Evolutionary conservation across 768 basidiomycete genomes (phyloP), one percentile per base, ranked within the genome.

Genomic region (Symmetrospora coprosmae): DNA sequence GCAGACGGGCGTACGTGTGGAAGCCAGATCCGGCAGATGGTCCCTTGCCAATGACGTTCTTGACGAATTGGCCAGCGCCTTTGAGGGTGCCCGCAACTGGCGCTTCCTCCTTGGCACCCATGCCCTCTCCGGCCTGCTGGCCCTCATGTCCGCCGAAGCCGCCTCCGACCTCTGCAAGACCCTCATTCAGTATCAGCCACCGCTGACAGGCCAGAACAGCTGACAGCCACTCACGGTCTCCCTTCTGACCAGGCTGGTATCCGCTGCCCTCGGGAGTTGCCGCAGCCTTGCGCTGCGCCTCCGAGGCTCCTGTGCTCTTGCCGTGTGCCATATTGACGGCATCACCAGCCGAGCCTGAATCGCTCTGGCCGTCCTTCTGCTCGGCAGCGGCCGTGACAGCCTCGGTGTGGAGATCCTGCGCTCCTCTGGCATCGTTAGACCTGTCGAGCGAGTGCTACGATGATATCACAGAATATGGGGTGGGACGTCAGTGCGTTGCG

Each of bases 381-480:
- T 43, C 39, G 11, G 31, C 19, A 4, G 55, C 55, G 17, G 43
- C 46, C 6, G 40, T 45, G 5, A 41, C 30, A 31, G 43, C 55
- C 25, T 43, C 38, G 35, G 55, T 58, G 9, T 58, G 55, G 14
- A 43, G 27, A 21, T 58, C 55, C 23, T 46, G 55, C 41, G 31
- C 30, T 30, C 8, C 41, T 30, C 21, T 46, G 19, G 23, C 43
- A n/a, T 41, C n/a, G 14, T 43, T 33, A 9, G 7, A 19, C 5
- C 55, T 25, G 43, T 58, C 55, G 14, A 28, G 41, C 16, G 41
- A 41, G 33, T 58, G 55, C 55, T 58, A 27, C n/a, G n/a, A n/a
- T n/a, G n/a, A n/a, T n/a, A n/a, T n/a, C n/a, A n/a, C n/a, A n/a
- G n/a, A n/a, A n/a, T n/a, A n/a, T n/a, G n/a, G n/a, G n/a, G n/a